Conservation (phyloP, 495 filamentous ascomycete genomes). For the Amphirosellinia nigrospora region DNA sequence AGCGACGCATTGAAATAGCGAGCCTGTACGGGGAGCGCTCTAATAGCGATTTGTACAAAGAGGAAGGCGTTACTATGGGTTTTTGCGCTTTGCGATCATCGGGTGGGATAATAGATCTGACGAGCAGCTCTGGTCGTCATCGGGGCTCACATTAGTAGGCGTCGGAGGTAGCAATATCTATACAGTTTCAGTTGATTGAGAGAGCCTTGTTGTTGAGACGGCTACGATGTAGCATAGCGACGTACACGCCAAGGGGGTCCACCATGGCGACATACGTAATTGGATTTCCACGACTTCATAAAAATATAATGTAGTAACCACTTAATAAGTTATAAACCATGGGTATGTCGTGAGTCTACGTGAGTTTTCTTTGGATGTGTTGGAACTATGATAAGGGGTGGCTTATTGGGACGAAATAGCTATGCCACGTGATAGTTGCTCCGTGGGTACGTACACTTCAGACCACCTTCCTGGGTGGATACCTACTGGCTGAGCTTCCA, state of each 20-base stretch:
- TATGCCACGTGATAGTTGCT: neutral
- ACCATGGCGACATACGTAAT: constrained; percentile 8
- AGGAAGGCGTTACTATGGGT: neutral
- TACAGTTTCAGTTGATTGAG: too few relatives aligned
- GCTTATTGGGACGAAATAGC: neutral
- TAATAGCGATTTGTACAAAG: constrained; percentile 23
- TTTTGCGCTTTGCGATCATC: constrained; percentile 15
- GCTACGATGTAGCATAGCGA: constrained; percentile 5
- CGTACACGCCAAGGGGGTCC: neutral
- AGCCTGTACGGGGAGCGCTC: neutral
- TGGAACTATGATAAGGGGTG: neutral
- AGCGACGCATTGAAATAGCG: constrained; percentile 4
- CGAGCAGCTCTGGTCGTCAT: constrained; percentile 16
- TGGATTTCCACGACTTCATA: constrained; percentile 16
- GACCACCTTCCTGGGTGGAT: neutral
- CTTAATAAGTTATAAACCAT: neutral
- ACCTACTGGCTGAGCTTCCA: neutral
- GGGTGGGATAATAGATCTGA: constrained; percentile 26
- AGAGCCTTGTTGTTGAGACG: neutral
- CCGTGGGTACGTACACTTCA: neutral
- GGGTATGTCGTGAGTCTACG: neutral
- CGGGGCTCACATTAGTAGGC: constrained; percentile 20
- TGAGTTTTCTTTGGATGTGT: neutral
- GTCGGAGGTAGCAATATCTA: constrained; percentile 30
- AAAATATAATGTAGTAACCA: constrained; percentile 16